phyloP scores from a whole-genome alignment of 345 rosid species.

The Populus alba region DNA sequence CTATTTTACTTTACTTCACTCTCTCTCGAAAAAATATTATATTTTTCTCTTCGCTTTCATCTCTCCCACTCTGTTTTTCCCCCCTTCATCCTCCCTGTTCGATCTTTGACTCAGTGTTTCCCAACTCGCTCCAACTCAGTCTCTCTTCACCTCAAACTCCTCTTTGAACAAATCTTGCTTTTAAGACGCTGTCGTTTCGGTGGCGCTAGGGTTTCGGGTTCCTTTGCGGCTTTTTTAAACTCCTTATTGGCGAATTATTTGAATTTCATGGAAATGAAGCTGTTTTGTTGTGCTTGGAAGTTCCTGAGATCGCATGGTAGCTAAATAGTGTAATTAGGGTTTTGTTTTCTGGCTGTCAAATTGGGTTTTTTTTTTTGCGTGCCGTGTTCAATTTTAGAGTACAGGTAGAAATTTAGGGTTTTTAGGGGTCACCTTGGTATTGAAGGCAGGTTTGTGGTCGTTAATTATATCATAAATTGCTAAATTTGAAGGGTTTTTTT shows the following conservation, averaged over 20 bases:
- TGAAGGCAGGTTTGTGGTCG: background rate
- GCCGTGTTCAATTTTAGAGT: background rate
- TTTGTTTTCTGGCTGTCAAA: conserved; percentile 1
- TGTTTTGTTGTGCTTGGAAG: conserved; percentile 2
- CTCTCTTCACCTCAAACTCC: background rate
- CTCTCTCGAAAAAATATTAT: background rate
- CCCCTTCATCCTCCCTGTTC: background rate
- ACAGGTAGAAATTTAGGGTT: conserved; percentile 11
- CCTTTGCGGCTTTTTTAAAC: background rate
- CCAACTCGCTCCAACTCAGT: background rate
- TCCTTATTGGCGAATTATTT: background rate
- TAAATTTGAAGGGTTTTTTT: background rate
- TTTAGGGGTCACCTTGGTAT: background rate
- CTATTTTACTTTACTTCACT: background rate
- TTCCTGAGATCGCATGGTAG: conserved; percentile 10
- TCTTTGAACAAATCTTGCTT: background rate
- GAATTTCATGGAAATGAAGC: conserved; percentile 21
- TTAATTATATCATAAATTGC: background rate
- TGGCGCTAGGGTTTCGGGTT: conserved; percentile 18
- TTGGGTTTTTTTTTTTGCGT: conserved; percentile 2
- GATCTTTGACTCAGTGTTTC: background rate
- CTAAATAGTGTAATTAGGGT: conserved; percentile 11
- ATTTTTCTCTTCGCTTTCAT: background rate
- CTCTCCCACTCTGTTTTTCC: background rate
- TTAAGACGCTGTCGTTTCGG: background rate